Conservation (phyloP, 345 rosid species). For the Linum tenue region DNA sequence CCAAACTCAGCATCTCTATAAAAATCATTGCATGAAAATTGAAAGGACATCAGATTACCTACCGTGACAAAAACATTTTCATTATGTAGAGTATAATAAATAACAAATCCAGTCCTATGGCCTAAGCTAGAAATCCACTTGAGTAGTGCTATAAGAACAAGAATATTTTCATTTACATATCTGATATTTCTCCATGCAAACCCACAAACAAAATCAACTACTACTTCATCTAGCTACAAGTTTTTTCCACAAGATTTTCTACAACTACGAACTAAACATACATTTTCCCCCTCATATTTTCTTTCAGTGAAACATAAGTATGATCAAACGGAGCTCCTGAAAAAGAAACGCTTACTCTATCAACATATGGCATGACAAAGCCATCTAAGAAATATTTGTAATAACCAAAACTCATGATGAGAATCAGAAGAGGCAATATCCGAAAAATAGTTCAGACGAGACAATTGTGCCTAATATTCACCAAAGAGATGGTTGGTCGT, state of each 20-base stretch:
- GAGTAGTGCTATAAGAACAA: neutral
- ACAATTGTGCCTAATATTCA: too few species aligned
- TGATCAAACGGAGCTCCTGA: constrained; percentile 90
- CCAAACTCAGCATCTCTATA: neutral
- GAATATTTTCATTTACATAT: neutral
- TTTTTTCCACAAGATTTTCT: neutral
- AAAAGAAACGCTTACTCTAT: constrained; percentile 52
- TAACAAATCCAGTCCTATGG: too few species aligned
- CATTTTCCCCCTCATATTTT: constrained; percentile 81
- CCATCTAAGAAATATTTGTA: constrained; percentile 14
- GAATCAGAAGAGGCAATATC: too few species aligned
- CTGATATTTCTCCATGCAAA: neutral
- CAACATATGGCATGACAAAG: constrained; percentile 24
- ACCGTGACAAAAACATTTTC: neutral
- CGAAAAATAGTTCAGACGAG: too few species aligned
- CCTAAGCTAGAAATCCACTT: too few species aligned
- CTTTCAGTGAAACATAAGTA: constrained; percentile 67
- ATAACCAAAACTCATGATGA: constrained; percentile 5
- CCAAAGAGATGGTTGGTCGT: too few species aligned
- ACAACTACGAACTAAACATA: constrained; percentile 32
- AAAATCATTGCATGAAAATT: too few species aligned
- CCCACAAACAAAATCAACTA: neutral
- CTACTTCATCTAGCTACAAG: neutral
- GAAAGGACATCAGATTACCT: too few species aligned
- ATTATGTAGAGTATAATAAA: too few species aligned